These are phyloP conservation scores for Penicillium nordicum DNA, from an alignment of 2,329 filamentous ascomycete species.

Conservation along the genomic window DNA sequence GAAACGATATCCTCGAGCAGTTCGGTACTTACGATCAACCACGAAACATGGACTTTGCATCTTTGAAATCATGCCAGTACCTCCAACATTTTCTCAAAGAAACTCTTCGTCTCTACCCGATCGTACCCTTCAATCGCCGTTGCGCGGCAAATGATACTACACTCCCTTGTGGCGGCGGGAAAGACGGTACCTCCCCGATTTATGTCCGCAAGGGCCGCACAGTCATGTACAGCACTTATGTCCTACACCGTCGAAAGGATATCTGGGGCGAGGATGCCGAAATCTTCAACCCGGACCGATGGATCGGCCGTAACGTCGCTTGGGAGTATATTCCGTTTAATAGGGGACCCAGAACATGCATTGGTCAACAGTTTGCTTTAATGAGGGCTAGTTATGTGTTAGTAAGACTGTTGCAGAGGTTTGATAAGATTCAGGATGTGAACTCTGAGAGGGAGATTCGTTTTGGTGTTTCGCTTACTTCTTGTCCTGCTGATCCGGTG, in stretches of 20 bases:
- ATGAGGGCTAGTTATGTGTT: conserved; percentile 21
- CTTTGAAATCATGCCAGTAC: neutral
- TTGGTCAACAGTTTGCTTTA: conserved; percentile 30
- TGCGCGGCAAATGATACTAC: conserved; percentile 8
- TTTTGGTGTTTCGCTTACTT: neutral
- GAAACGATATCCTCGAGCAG: conserved; percentile 62
- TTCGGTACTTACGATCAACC: conserved; percentile 51
- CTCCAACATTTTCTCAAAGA: neutral
- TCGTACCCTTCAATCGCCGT: conserved; percentile 26
- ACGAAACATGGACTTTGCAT: conserved; percentile 5
- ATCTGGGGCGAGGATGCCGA: conserved; percentile 46
- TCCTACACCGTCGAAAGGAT: conserved; percentile 49
- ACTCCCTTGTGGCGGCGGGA: conserved; percentile 9
- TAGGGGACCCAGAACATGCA: conserved; percentile 26
- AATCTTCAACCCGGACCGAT: conserved; percentile 49
- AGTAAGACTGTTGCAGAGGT: conserved; percentile 25
- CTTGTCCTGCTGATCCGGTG: neutral
- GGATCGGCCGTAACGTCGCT: conserved; percentile 45
- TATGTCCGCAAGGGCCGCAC: conserved; percentile 11
- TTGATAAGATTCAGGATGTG: neutral
- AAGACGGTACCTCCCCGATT: neutral
- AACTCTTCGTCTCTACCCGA: conserved; percentile 17
- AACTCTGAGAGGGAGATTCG: neutral
- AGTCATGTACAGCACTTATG: conserved; percentile 15
- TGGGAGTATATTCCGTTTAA: conserved; percentile 43